Evolutionary conservation across 2,329 filamentous ascomycete species (phyloP).

Genomic region (Parafenestella ontariensis): DNA sequence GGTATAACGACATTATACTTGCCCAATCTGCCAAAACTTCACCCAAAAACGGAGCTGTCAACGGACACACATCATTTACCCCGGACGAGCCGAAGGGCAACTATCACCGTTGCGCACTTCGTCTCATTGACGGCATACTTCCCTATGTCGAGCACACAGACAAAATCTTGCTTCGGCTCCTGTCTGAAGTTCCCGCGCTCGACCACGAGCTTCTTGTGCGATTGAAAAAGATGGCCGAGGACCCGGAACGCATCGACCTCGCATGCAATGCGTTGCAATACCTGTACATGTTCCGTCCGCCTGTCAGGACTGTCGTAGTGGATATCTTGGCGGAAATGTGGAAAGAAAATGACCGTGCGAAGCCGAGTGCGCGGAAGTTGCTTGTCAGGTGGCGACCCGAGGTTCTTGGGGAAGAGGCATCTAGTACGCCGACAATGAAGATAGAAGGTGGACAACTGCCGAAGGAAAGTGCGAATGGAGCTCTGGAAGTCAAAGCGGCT

Average conservation of each 20-base stretch:
- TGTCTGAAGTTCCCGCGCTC: slow-evolving; percentile 88
- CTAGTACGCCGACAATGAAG: slow-evolving; percentile 25
- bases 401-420: slow-evolving; percentile 43
- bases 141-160: slow-evolving; percentile 92
- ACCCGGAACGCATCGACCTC: slow-evolving; percentile 68
- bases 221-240: slow-evolving; percentile 69
- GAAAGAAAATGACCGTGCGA: slow-evolving; percentile 55
- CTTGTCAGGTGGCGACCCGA: slow-evolving; percentile 63
- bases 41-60: slow-evolving; percentile 47
- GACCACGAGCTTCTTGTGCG: slow-evolving; percentile 74
- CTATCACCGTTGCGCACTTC: slow-evolving; percentile 80
- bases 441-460: slow-evolving; percentile 21
- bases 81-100: slow-evolving; percentile 53
- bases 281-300: slow-evolving; percentile 59
- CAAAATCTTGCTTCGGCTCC: slow-evolving; percentile 85
- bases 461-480: slow-evolving; percentile 37
- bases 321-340: slow-evolving; percentile 67
- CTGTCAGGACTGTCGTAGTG: slow-evolving; percentile 63
- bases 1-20: slow-evolving; percentile 85
- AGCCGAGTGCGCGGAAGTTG: slow-evolving; percentile 59
- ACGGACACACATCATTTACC: slow-evolving; percentile 51
- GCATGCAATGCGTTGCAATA: slow-evolving; percentile 65
- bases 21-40: slow-evolving; percentile 41
- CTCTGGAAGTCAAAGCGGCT: slow-evolving; percentile 38
- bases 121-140: slow-evolving; percentile 85